Conservation (phyloP, 352 stramenopile species). For the Pythium sp. region DNA sequence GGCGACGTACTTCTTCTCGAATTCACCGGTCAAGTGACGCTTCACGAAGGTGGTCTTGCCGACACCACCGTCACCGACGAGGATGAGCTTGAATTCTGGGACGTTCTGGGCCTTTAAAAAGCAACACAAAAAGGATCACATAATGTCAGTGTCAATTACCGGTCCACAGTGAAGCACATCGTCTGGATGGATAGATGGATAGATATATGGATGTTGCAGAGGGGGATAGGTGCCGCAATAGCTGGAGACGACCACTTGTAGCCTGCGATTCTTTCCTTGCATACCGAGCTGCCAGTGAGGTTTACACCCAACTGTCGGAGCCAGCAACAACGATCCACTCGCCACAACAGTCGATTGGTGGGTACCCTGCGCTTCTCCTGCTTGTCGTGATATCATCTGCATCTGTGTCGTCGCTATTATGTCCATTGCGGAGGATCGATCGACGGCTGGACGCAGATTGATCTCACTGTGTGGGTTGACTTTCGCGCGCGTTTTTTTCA, state of each 20-base stretch:
- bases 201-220: not conserved
- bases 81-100: constrained; percentile 99
- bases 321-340: not conserved
- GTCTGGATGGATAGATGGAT: not conserved
- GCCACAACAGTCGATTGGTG: not conserved
- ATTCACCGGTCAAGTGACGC: constrained; percentile 99
- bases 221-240: not conserved
- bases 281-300: not conserved
- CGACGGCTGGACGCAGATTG: not conserved
- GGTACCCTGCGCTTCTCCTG: not conserved
- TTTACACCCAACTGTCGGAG: not conserved
- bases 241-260: not conserved
- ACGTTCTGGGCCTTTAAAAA: constrained; percentile 66
- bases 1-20: constrained; percentile 99
- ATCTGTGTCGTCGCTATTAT: not conserved
- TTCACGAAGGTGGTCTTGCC: constrained; percentile 99
- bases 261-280: not conserved
- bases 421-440: not conserved
- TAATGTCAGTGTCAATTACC: not conserved
- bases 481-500: constrained; percentile 4
- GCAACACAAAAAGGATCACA: not conserved
- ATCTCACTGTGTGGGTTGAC: constrained; percentile 4
- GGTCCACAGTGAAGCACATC: not conserved
- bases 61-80: constrained; percentile 99
- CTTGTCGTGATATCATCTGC: not conserved